Evolutionary conservation across 306 rosid species (phyloP), one percentile per base, ranked within the genome.

Genomic region (Cicer bijugum): DNA sequence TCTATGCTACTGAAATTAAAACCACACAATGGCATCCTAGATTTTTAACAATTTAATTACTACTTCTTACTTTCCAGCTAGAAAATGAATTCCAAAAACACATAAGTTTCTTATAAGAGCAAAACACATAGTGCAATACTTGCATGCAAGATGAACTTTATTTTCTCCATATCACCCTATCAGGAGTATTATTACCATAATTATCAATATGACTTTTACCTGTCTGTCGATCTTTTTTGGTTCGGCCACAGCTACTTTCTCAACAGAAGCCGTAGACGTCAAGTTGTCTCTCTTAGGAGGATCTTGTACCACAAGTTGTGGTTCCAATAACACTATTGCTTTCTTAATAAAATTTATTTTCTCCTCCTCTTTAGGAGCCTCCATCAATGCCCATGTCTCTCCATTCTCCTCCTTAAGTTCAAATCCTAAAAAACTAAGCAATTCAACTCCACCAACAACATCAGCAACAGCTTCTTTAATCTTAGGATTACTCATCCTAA

Each of bases 361-460:
- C 23, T 87, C 92, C 82, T 80, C 84, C 82, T 80, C 84, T 0
- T 48, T 37, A 45, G 97, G 97, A 67, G 84, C 86, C 63, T 85
- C 97, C 92, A 91, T 90, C 58, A 81, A 62, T 0, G 92, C 97
- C 97, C 97, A 95, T 74, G 88, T 88, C 57, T 95, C 99, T n/a
- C 85, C 97, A 59, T 86, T 88, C 75, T 95, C 97, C 46, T 91
- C 96, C 77, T 20, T 79, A 55, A 90, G 84, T 9, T 81, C 81
- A 79, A 95, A 91, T 0, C 99, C 97, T 2, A 90, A 79, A 67
- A 81, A 78, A 64, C 89, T 84, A 81, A 95, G 74, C 89, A 95
- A 80, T 82, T 95, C 97, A 68, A 86, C 48, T 46, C 99, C 99
- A 7, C 99, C 97, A 0, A 59, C 78, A 65, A 81, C 93, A 16